phyloP scores from a whole-genome alignment of 371 early-diverging fungal genomes.

The Basidiobolus heterosporus region DNA sequence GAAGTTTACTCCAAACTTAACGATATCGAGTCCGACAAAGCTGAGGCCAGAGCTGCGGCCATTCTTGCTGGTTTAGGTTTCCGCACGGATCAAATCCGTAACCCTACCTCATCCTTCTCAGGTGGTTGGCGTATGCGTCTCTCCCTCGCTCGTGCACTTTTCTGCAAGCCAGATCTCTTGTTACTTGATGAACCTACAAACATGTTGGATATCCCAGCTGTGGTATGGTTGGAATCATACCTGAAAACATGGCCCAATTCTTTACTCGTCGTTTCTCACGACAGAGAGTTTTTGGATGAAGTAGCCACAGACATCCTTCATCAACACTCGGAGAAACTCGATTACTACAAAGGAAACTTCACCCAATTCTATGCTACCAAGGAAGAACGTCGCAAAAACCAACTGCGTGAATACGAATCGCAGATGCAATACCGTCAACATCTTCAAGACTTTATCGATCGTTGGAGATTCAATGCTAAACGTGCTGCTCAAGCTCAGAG shows the following conservation, averaged over 20 bases:
- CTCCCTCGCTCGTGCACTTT: slow-evolving; percentile 89
- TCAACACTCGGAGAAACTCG: slow-evolving; percentile 80
- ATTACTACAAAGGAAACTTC: slow-evolving; percentile 91
- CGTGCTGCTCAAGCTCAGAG: slow-evolving; percentile 94
- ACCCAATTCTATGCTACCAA: slow-evolving; percentile 72
- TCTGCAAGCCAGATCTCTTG: slow-evolving; percentile 87
- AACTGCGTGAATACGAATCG: slow-evolving; percentile 82
- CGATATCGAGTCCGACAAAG: slow-evolving; percentile 92
- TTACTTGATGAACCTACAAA: slow-evolving; percentile 99
- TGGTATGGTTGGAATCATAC: slow-evolving; percentile 93
- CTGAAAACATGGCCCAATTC: slow-evolving; percentile 80
- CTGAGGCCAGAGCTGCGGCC: slow-evolving; percentile 77
- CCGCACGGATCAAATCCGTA: slow-evolving; percentile 47
- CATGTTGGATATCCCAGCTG: slow-evolving; percentile 88
- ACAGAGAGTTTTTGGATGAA: slow-evolving; percentile 92
- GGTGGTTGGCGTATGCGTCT: slow-evolving; percentile 94
- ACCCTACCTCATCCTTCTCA: slow-evolving; percentile 80
- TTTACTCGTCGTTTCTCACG: slow-evolving; percentile 92
- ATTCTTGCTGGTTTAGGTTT: slow-evolving; percentile 95
- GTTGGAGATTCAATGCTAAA: slow-evolving; percentile 97
- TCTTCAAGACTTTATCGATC: slow-evolving; percentile 93
- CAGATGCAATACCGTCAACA: slow-evolving; percentile 86
- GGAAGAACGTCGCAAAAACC: slow-evolving; percentile 77
- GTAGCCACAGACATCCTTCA: slow-evolving; percentile 92
- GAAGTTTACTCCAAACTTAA: slow-evolving; percentile 66